A percentile compares a stretch with the other conserved stretches of the same genome.
These are phyloP conservation scores for Bruguiera sexangula DNA, from an alignment of 345 rosid genomes.

Conservation along the genomic window DNA sequence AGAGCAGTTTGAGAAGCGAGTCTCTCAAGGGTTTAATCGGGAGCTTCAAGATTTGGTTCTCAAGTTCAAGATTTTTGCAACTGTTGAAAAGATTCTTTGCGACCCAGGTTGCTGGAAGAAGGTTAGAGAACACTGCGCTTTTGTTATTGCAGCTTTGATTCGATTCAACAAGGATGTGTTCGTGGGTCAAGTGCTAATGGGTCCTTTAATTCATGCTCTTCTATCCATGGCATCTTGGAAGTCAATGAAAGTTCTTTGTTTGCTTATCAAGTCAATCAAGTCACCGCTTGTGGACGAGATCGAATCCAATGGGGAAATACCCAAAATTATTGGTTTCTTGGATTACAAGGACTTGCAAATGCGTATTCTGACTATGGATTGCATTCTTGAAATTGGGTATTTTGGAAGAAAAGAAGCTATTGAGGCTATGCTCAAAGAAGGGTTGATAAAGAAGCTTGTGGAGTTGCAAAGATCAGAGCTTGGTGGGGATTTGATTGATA, in stretches of 20 bases:
- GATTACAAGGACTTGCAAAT: conserved; percentile 42
- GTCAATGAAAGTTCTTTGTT: conserved; percentile 39
- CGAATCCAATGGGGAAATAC: conserved; percentile 46
- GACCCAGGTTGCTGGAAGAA: conserved; percentile 28
- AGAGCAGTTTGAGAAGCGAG: conserved; percentile 46
- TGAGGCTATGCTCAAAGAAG: conserved; percentile 49
- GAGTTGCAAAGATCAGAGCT: conserved; percentile 59
- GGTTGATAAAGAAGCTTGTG: conserved; percentile 43
- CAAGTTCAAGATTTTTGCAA: conserved; percentile 41
- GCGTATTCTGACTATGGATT: conserved; percentile 43
- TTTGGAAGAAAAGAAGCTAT: conserved; percentile 66
- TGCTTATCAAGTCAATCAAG: conserved; percentile 47
- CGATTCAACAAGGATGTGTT: conserved; percentile 73
- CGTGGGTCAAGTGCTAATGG: conserved; percentile 58
- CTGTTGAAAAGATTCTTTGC: conserved; percentile 37
- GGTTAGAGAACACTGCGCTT: conserved; percentile 46
- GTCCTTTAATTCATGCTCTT: conserved; percentile 43
- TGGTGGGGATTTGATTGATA: conserved; percentile 61
- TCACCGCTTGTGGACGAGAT: conserved; percentile 65
- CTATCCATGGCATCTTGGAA: conserved; percentile 34
- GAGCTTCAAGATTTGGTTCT: conserved; percentile 57
- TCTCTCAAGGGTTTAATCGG: conserved; percentile 47
- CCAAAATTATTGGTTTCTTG: conserved; percentile 40
- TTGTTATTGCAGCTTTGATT: conserved; percentile 42
- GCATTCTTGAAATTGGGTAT: conserved; percentile 65